Base-by-base conservation (phyloP, 2,329 filamentous ascomycete genomes). In the Periconia digitata region DNA sequence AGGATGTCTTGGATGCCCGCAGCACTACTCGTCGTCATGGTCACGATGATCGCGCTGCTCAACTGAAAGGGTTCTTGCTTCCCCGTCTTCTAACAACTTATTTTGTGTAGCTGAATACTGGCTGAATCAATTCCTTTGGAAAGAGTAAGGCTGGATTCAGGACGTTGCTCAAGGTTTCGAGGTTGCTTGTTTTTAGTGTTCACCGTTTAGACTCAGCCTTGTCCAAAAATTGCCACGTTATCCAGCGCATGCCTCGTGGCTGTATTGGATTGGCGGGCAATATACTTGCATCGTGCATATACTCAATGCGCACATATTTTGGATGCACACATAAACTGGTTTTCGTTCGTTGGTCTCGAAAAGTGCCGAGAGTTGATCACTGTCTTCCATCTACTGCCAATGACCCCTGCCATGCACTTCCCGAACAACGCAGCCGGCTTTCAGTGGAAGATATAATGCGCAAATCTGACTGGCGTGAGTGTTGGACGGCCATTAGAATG, bases 171-270 rank as follows among this genome's bases (percentile, higher is more conserved):
- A 13, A 3, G 7, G 6, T 3, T 23, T 7, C 21, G 16, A 24
- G 10, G 17, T 10, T 13, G 15, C n/a, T 37, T 27, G 29, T 29
- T 13, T 18, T 44, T 22, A 22, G 21, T 44, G 21, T 29, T 38
- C 34, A 15, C 21, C 18, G 10, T 23, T 38, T 23, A 20, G 17
- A 17, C 37, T 46, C 44, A 46, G 44, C 44, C 44, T 40, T 36
- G 37, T 46, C 18, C n/a, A 24, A 39, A 6, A 17, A 4, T 22
- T 53, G 51, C 47, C 51, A 54, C 45, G 51, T 44, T 44, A 44
- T 29, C 37, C 34, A 23, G 16, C 20, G 18, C 4, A 22, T 8
- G 35, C 38, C 6, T 48, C 47, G 51, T 54, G 51, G 32, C 36
- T 8, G 12, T 32, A 18, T 16, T 29, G 22, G 27, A 50, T 54